Conservation (phyloP, 2,329 filamentous ascomycete genomes). For the Phoma sp. region DNA sequence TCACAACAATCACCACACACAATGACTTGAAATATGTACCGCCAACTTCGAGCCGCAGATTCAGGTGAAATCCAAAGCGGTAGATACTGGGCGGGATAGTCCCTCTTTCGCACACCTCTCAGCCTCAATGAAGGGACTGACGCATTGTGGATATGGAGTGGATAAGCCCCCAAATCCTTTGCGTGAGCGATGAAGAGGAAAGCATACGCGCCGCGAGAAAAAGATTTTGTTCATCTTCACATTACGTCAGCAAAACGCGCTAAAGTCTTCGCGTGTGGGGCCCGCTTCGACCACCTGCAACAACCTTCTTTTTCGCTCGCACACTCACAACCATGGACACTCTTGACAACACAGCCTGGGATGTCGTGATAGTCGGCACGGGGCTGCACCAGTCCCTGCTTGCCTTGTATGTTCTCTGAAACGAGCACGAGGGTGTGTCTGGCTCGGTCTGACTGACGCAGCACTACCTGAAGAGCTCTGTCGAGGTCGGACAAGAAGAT, state of each 20-base stretch:
- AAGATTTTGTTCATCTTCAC: slow-evolving; percentile 28
- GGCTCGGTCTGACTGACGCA: slow-evolving; percentile 74
- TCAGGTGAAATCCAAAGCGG: slow-evolving; percentile 57
- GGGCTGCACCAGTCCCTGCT: slow-evolving; percentile 60
- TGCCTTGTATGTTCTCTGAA: slow-evolving; percentile 54
- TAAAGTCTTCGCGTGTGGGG: slow-evolving; percentile 24
- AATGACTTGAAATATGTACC: too few species aligned
- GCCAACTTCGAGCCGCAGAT: slow-evolving; percentile 59
- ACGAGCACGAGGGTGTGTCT: slow-evolving; percentile 22
- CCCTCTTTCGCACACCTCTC: slow-evolving; percentile 52
- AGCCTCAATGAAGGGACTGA: slow-evolving; percentile 53
- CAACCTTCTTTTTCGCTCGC: slow-evolving; percentile 19
- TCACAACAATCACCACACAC: too few species aligned
- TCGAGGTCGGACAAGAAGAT: slow-evolving; percentile 92
- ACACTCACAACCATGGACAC: slow-evolving; percentile 50
- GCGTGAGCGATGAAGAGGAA: slow-evolving; percentile 42
- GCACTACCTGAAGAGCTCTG: slow-evolving; percentile 72
- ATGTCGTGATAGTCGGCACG: slow-evolving; percentile 60
- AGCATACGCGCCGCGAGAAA: slow-evolving; percentile 18
- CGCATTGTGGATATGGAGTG: slow-evolving; percentile 44
- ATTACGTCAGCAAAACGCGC: slow-evolving; percentile 38
- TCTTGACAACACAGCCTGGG: slow-evolving; percentile 58
- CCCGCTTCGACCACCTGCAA: slow-evolving; percentile 24
- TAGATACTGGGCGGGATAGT: slow-evolving; percentile 56
- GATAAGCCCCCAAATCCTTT: slow-evolving; percentile 41